Conservation (phyloP, 1,284 basidiomycete species). For the Peniophora sp. region DNA sequence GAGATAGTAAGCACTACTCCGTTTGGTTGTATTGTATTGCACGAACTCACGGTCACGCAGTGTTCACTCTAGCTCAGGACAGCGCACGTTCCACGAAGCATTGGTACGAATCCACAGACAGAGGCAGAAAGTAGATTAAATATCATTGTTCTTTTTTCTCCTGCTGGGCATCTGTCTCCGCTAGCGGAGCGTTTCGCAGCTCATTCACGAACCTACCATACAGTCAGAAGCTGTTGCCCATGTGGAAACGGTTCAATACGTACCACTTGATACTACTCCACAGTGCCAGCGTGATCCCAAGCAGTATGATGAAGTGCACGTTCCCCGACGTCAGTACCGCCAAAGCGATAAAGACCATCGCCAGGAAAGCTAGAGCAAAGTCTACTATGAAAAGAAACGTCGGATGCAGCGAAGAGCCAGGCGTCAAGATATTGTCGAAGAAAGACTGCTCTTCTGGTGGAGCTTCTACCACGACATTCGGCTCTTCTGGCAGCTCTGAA, state of each 20-base stretch:
- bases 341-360: conserved; percentile 49
- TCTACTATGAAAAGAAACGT: conserved; percentile 61
- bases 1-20: conserved; percentile 58
- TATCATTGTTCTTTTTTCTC: conserved; percentile 12
- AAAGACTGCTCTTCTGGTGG: conserved; percentile 20
- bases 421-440: conserved; percentile 49
- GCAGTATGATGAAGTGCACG: conserved; percentile 54
- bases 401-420: conserved; percentile 68
- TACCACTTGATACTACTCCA: conserved; percentile 79
- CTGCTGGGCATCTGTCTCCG: conserved; percentile 6
- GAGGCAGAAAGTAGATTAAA: conserved; percentile 31
- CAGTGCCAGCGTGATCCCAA: conserved; percentile 52
- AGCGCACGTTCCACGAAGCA: conserved; percentile 67
- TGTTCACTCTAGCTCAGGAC: conserved; percentile 80
- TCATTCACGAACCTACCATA: conserved; percentile 34
- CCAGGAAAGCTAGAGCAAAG: conserved; percentile 44
- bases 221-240: background rate
- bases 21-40: background rate
- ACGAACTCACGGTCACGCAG: conserved; percentile 28
- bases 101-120: conserved; percentile 77
- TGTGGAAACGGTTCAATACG: conserved; percentile 11
- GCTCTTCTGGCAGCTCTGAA: background rate
- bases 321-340: conserved; percentile 52
- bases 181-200: conserved; percentile 16
- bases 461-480: too few relatives aligned